These are phyloP conservation scores for Blumeriella jaapii DNA, from an alignment of 2,329 filamentous ascomycete species.

Conservation along the genomic window DNA sequence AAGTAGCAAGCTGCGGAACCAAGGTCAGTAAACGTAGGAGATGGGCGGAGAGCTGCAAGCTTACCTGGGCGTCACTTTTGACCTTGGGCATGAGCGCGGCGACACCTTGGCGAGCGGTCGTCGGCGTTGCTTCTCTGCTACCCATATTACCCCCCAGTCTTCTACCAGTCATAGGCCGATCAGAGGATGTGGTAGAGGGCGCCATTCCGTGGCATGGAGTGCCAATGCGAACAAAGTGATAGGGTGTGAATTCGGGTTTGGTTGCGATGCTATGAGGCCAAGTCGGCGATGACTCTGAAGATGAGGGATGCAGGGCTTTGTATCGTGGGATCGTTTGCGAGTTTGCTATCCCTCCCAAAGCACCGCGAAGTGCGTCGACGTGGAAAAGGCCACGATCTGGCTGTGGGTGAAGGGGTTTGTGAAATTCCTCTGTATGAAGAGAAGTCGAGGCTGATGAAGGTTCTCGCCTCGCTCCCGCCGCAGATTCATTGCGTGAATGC, in stretches of 20 bases:
- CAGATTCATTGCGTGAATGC: no score
- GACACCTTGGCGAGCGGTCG: neutral
- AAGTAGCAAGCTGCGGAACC: constrained; percentile 17
- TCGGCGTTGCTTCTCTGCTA: constrained; percentile 2
- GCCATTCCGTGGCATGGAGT: constrained; percentile 3
- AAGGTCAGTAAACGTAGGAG: constrained; percentile 7
- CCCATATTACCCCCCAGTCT: neutral
- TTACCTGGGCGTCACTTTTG: constrained; percentile 7
- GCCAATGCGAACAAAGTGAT: neutral
- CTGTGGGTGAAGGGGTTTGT: no score
- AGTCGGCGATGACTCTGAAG: no score
- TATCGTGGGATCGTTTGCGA: neutral
- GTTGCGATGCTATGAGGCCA: neutral
- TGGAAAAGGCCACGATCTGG: no score
- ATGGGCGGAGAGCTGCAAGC: constrained; percentile 2
- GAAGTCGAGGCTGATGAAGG: no score
- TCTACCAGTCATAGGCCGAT: neutral
- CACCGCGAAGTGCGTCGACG: no score
- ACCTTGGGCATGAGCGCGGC: neutral
- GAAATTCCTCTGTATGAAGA: no score
- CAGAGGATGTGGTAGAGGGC: constrained; percentile 3
- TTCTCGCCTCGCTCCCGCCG: no score
- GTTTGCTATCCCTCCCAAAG: constrained; percentile 2
- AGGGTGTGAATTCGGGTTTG: neutral
- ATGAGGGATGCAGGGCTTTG: neutral